These are phyloP conservation scores for Fusarium sp. DNA, from an alignment of 2,329 filamentous ascomycete species.

Conservation along the genomic window DNA sequence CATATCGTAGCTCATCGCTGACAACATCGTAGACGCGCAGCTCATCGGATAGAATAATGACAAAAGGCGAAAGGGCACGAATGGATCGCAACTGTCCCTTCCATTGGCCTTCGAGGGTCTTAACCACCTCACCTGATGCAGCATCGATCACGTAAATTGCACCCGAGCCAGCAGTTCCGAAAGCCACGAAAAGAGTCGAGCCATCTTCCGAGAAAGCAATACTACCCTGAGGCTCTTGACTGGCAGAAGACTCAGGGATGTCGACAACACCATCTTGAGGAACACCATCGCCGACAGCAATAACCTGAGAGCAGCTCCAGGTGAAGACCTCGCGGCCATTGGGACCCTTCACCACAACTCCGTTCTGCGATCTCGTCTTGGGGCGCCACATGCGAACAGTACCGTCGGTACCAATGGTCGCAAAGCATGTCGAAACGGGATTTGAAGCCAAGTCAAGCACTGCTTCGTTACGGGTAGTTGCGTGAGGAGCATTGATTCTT, in stretches of 20 bases:
- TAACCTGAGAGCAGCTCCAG: constrained; percentile 78
- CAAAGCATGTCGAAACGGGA: constrained; percentile 77
- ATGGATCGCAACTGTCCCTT: constrained; percentile 74
- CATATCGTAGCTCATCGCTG: constrained; percentile 78
- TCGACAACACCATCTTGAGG: constrained; percentile 56
- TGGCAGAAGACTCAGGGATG: constrained; percentile 37
- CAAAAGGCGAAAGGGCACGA: constrained; percentile 76
- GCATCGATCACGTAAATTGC: constrained; percentile 83
- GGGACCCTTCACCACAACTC: constrained; percentile 71
- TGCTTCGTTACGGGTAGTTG: constrained; percentile 64
- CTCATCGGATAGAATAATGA: constrained; percentile 80
- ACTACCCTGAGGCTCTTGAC: constrained; percentile 67
- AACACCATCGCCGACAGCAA: constrained; percentile 65
- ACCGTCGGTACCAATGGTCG: constrained; percentile 86
- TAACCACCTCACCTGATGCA: constrained; percentile 73
- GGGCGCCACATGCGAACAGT: constrained; percentile 85
- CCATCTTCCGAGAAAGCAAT: constrained; percentile 87
- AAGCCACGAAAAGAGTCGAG: constrained; percentile 80
- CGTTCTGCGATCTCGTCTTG: constrained; percentile 75
- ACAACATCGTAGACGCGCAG: constrained; percentile 89
- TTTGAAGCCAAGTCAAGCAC: constrained; percentile 82
- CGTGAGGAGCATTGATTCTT: constrained; percentile 86
- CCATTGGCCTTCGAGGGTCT: constrained; percentile 76
- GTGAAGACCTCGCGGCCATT: constrained; percentile 72
- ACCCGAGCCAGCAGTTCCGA: constrained; percentile 66